phyloP scores from a whole-genome alignment of 2,329 filamentous ascomycete species.

The Bipolaris oryzae region DNA sequence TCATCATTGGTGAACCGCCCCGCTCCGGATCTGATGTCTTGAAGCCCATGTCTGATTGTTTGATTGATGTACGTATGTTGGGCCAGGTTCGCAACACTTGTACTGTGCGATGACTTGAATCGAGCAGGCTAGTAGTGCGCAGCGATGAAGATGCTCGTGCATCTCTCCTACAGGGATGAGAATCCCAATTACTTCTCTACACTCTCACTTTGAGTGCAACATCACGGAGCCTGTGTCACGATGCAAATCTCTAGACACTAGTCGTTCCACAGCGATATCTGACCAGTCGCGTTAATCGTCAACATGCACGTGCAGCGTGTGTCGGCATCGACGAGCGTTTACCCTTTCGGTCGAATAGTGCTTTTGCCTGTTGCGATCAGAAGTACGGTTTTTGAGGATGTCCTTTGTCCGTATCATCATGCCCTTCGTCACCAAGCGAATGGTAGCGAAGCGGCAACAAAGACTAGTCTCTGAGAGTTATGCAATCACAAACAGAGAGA shows the following conservation, averaged over 20 bases:
- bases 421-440: constrained; percentile 63
- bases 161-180: constrained; percentile 53
- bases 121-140: constrained; percentile 9
- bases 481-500: constrained; percentile 81
- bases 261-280: constrained; percentile 56
- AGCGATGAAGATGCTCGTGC: constrained; percentile 56
- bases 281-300: constrained; percentile 73
- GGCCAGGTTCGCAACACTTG: constrained; percentile 35
- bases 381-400: constrained; percentile 90
- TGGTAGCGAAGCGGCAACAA: constrained; percentile 77
- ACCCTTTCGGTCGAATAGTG: constrained; percentile 43
- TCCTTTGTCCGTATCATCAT: constrained; percentile 81
- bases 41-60: constrained; percentile 16
- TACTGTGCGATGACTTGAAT: constrained; percentile 22
- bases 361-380: constrained; percentile 38
- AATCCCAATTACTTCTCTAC: constrained; percentile 52
- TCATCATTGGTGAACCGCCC: constrained; percentile 44
- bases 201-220: constrained; percentile 43
- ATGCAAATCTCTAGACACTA: constrained; percentile 53
- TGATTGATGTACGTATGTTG: constrained; percentile 27
- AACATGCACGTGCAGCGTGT: constrained; percentile 59
- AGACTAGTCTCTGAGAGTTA: constrained; percentile 90
- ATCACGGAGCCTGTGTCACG: constrained; percentile 59
- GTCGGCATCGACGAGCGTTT: constrained; percentile 64
- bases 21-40: constrained; percentile 45